These are phyloP conservation scores for Rhexocercosporidium sp. DNA, from an alignment of 2,329 filamentous ascomycete genomes.

Conservation along the genomic window DNA sequence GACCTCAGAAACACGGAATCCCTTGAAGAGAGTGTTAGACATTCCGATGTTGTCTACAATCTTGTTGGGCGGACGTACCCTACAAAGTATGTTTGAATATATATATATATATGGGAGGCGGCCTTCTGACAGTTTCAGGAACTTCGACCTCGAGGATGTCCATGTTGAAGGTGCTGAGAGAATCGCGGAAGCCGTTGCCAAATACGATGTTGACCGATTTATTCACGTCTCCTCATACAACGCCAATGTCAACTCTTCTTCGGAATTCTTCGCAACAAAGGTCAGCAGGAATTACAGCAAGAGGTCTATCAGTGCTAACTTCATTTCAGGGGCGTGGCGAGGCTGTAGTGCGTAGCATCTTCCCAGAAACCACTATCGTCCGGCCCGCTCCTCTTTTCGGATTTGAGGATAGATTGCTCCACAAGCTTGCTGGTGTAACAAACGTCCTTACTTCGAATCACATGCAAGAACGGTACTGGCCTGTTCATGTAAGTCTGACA, in stretches of 20 bases:
- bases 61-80: conserved; percentile 92
- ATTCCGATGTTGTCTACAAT: conserved; percentile 98
- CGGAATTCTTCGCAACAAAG: conserved; percentile 93
- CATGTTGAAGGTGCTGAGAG: conserved; percentile 91
- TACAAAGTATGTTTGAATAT: conserved; percentile 77
- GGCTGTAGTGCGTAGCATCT: conserved; percentile 83
- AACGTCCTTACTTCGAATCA: conserved; percentile 91
- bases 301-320: background rate
- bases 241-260: conserved; percentile 77
- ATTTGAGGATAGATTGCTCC: conserved; percentile 89
- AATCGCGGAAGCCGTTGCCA: conserved; percentile 91
- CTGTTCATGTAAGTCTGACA: conserved; percentile 74
- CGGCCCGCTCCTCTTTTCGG: conserved; percentile 93
- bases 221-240: conserved; percentile 98
- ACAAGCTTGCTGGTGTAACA: conserved; percentile 78
- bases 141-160: conserved; percentile 91
- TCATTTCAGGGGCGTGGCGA: conserved; percentile 72
- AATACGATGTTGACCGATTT: conserved; percentile 97
- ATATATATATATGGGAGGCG: background rate
- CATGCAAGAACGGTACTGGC: conserved; percentile 89
- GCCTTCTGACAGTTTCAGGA: conserved; percentile 60
- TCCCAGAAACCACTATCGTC: conserved; percentile 96
- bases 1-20: conserved; percentile 93
- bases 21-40: conserved; percentile 94
- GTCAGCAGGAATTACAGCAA: conserved; percentile 46